phyloP scores from a whole-genome alignment of 2,329 filamentous ascomycete species.

The Neopestalotiopsis rosae region DNA sequence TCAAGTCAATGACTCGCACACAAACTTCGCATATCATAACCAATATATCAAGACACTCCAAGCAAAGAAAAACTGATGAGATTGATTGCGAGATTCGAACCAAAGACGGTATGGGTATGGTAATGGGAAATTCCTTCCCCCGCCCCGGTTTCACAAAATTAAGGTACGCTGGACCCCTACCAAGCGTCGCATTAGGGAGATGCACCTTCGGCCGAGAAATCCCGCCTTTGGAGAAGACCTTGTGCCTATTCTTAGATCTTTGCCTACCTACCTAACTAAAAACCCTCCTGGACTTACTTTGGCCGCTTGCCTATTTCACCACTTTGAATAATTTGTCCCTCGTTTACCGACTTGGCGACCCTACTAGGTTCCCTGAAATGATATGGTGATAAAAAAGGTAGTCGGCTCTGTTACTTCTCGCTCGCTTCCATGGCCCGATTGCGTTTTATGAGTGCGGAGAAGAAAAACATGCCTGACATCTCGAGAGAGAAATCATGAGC shows the following conservation, averaged over 20 bases:
- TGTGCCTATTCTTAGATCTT: constrained; percentile 16
- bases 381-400: not conserved
- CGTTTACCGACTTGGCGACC: not conserved
- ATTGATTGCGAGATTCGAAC: not conserved
- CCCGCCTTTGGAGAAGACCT: constrained; percentile 1
- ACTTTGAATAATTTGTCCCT: not conserved
- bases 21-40: not conserved
- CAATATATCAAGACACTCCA: not conserved
- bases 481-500: not conserved
- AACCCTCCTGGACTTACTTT: no score
- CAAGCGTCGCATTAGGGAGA: constrained; percentile 13
- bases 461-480: not conserved
- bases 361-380: not conserved
- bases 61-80: not conserved
- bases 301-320: not conserved
- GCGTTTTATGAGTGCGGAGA: constrained; percentile 5
- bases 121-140: constrained; percentile 6
- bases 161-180: constrained; percentile 17
- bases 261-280: not conserved
- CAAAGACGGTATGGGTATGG: not conserved
- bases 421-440: not conserved
- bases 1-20: not conserved
- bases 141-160: constrained; percentile 12
- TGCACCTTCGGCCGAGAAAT: constrained; percentile 15
- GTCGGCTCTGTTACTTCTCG: not conserved